Percentiles rank a stretch among this genome's conserved stretches.
Evolutionary conservation across 2,329 filamentous ascomycete species (phyloP).

Genomic region (Incumbomyces lentus): DNA sequence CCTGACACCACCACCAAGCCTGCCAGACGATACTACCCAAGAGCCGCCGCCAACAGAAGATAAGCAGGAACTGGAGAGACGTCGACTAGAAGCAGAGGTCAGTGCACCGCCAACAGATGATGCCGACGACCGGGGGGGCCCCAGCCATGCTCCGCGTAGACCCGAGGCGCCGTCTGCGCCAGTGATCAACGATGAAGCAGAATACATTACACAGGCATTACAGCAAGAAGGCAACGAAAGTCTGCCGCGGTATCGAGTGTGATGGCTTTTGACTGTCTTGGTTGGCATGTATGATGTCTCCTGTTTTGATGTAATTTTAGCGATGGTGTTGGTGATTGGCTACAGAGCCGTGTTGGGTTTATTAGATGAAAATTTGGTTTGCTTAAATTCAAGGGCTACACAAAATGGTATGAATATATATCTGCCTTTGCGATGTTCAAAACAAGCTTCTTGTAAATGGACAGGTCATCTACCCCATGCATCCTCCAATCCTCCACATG

Average conservation of each 20-base stretch:
- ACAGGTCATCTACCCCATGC: too few relatives aligned
- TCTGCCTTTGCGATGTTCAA: too few relatives aligned
- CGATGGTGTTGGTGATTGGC: slow-evolving; percentile 6
- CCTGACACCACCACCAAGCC: slow-evolving; percentile 16
- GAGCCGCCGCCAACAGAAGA: slow-evolving; percentile 47
- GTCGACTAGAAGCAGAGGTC: slow-evolving; percentile 51
- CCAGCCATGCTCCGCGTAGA: slow-evolving; percentile 13
- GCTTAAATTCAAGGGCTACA: too few relatives aligned
- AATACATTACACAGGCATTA: slow-evolving; percentile 34
- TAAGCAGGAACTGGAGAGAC: slow-evolving; percentile 66
- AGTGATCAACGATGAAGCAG: slow-evolving; percentile 46
- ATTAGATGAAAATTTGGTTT: too few relatives aligned
- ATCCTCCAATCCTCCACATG: too few relatives aligned
- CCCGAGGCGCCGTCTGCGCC: slow-evolving; percentile 44
- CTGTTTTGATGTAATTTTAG: neutral
- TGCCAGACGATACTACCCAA: slow-evolving; percentile 20
- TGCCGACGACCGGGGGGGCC: slow-evolving; percentile 14
- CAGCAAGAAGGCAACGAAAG: slow-evolving; percentile 30
- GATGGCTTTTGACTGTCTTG: neutral
- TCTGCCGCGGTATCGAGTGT: slow-evolving; percentile 36
- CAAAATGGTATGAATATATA: too few relatives aligned
- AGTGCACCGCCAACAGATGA: slow-evolving; percentile 45
- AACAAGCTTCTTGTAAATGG: too few relatives aligned
- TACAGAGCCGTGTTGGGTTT: neutral
- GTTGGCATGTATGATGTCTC: neutral